These are phyloP conservation scores for Penicillium herquei DNA, from an alignment of 495 filamentous ascomycete genomes.

Conservation along the genomic window DNA sequence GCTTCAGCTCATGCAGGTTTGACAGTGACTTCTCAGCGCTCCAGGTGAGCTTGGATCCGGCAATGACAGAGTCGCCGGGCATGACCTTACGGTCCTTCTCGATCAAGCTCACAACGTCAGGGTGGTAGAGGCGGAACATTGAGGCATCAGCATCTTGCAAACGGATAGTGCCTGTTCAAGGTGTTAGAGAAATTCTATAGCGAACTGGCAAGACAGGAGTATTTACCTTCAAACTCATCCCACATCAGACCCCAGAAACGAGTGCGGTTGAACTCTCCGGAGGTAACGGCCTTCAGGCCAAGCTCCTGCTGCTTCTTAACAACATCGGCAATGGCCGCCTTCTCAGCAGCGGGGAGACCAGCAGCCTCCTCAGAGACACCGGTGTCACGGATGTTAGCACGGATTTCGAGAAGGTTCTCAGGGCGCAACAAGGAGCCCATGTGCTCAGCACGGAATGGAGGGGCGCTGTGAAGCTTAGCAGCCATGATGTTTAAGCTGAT, in stretches of 20 bases:
- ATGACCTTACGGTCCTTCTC: constrained; percentile 55
- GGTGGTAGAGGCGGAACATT: constrained; percentile 67
- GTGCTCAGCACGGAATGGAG: constrained; percentile 72
- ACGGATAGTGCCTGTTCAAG: constrained; percentile 32
- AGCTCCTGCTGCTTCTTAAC: constrained; percentile 61
- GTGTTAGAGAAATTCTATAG: neutral
- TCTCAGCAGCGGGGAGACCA: constrained; percentile 48
- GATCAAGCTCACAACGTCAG: constrained; percentile 68
- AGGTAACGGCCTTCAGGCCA: constrained; percentile 61
- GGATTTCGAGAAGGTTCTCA: constrained; percentile 55
- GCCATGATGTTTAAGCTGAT: constrained; percentile 14
- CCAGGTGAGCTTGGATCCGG: constrained; percentile 61
- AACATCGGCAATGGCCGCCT: constrained; percentile 56
- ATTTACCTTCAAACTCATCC: constrained; percentile 62
- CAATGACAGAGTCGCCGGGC: constrained; percentile 65
- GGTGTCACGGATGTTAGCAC: constrained; percentile 48
- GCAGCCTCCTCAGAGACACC: constrained; percentile 38
- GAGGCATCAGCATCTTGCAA: constrained; percentile 45
- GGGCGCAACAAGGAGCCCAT: constrained; percentile 70
- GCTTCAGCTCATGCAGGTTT: constrained; percentile 59
- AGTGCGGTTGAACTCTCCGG: constrained; percentile 63
- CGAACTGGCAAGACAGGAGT: neutral
- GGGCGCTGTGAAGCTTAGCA: constrained; percentile 28
- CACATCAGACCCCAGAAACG: constrained; percentile 61
- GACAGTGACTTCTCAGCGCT: constrained; percentile 43